Conservation (phyloP, 371 early-diverging fungal species). For the Polyrhizophydium stewartii region DNA sequence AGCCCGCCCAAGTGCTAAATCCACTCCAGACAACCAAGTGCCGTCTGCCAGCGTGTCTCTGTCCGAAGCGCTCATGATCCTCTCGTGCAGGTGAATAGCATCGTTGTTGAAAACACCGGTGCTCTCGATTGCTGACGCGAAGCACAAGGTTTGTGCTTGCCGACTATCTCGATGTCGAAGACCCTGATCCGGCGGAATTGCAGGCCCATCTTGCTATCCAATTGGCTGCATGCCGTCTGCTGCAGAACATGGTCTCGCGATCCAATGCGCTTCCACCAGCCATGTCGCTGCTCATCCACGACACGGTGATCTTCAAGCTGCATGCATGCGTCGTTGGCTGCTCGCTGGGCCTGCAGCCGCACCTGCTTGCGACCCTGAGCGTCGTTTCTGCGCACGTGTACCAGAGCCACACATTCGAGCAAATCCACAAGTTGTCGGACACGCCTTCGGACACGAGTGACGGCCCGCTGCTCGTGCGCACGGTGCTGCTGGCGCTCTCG, state of each 20-base stretch:
- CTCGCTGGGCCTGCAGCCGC: conserved; percentile 65
- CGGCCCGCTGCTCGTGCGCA: conserved; percentile 52
- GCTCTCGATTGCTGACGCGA: too few relatives aligned
- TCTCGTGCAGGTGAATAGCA: conserved; percentile 32
- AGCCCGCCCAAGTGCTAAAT: too few relatives aligned
- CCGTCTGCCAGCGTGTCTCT: not conserved
- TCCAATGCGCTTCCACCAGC: not conserved
- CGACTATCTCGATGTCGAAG: not conserved
- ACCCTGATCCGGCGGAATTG: not conserved
- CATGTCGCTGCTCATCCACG: conserved; percentile 53
- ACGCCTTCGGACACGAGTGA: not conserved
- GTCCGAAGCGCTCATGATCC: conserved; percentile 14
- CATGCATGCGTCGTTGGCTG: conserved; percentile 53
- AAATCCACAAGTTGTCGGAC: conserved; percentile 1
- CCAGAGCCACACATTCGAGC: not conserved
- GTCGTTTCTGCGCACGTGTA: conserved; percentile 18
- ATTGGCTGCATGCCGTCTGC: conserved; percentile 48
- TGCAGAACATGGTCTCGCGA: conserved; percentile 57
- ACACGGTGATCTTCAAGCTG: conserved; percentile 52
- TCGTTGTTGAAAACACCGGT: too few relatives aligned
- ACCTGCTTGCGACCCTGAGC: conserved; percentile 63
- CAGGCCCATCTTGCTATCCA: not conserved
- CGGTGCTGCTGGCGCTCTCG: conserved; percentile 58
- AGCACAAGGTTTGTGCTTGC: conserved; percentile 12
- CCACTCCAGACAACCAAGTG: not conserved